Evolutionary conservation across 345 rosid species (phyloP), one percentile per base, ranked within the genome.

Genomic region (Linum usitatissimum): DNA sequence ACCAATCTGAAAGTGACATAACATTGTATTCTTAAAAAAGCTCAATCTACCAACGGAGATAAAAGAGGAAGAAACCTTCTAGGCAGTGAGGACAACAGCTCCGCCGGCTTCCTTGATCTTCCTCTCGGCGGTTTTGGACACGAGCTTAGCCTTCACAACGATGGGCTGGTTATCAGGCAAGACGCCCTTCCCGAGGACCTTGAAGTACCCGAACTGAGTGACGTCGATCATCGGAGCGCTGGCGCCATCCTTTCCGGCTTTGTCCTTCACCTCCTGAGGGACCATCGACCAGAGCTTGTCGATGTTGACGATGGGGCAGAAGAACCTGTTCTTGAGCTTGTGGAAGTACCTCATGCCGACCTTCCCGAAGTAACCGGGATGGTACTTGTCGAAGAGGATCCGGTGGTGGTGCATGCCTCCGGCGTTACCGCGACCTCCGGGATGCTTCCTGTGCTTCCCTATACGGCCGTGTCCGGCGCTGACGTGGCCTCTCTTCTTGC

Each of bases 401-500:
- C 51, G 8, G 51, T 45, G 51, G 51, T 45, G 51, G 51, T 45
- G 51, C 51, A 45, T 45, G 3, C 51, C 51, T 45, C 51, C 51
- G 17, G 51, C 51, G 51, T 45, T 45, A 45, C 51, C 51, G 17
- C 51, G 51, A 45, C 51, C 51, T 10, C 51, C 51, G 13, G 51
- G 51, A 45, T 45, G 51, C 51, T 45, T 45, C 51, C 51, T 45
- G 51, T 45, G 51, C 17, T 45, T 45, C 3, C 51, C 51, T 13
- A 45, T 4, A 45, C 51, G 51, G 13, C 51, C 51, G 51, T 45
- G 51, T 1, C 51, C 51, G 17, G 51, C 51, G 17, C 51, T 45
- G 51, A 45, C 51, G 51, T 45, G 51, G 51, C 51, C 51, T 45
- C 51, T 45, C 51, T 45, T 45, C 51, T 45, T 45, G 51, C 51